Conservation (phyloP, 2,329 filamentous ascomycete genomes). For the Beauveria medogensis region DNA sequence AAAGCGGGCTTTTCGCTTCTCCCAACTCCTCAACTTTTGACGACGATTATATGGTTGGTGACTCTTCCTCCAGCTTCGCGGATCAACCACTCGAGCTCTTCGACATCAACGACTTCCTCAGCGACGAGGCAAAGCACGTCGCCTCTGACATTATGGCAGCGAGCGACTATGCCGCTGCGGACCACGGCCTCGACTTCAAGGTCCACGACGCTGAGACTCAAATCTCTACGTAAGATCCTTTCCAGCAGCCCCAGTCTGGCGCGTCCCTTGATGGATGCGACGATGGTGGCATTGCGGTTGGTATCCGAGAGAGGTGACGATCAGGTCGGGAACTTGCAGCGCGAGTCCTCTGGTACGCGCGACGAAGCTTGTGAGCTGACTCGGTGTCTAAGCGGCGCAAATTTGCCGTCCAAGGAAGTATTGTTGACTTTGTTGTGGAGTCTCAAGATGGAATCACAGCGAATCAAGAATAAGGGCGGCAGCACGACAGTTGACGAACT, state of each 20-base stretch:
- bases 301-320: slow-evolving; percentile 50
- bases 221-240: slow-evolving; percentile 56
- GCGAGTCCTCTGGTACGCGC: slow-evolving; percentile 29
- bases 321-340: slow-evolving; percentile 31
- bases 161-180: slow-evolving; percentile 43
- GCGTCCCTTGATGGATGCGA: slow-evolving; percentile 67
- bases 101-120: slow-evolving; percentile 48
- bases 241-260: slow-evolving; percentile 66
- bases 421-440: slow-evolving; percentile 41
- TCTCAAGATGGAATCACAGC: slow-evolving; percentile 34
- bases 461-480: slow-evolving; percentile 19
- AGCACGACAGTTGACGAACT: slow-evolving; percentile 16
- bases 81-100: slow-evolving; percentile 35
- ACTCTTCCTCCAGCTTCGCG: slow-evolving; percentile 43
- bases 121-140: slow-evolving; percentile 39
- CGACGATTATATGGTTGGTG: slow-evolving; percentile 58
- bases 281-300: slow-evolving; percentile 65
- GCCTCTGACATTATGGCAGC: slow-evolving; percentile 40
- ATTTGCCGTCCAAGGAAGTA: slow-evolving; percentile 39
- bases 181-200: slow-evolving; percentile 43
- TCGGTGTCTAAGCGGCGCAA: slow-evolving; percentile 28
- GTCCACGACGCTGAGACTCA: slow-evolving; percentile 52
- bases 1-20: slow-evolving; percentile 68
- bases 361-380: slow-evolving; percentile 27
- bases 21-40: slow-evolving; percentile 58